Evolutionary conservation across 2,329 filamentous ascomycete species (phyloP).

Genomic region (Mollisia scopiformis): DNA sequence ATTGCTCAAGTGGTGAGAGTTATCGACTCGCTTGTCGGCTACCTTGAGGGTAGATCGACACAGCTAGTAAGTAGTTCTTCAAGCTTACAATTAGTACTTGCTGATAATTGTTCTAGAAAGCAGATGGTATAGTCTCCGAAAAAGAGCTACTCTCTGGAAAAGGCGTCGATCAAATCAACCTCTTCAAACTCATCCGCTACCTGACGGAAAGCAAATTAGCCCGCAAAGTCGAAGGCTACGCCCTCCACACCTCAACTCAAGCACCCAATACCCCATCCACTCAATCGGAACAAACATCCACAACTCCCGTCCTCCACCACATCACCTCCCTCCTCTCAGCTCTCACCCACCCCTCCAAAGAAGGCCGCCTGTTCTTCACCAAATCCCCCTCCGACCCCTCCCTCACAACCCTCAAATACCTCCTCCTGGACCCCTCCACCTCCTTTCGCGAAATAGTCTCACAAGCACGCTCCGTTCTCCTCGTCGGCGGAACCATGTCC

Average conservation of each 20-base stretch:
- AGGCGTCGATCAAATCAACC: conserved; percentile 92
- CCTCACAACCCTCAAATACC: conserved; percentile 74
- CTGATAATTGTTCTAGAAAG: conserved; percentile 35
- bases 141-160: conserved; percentile 78
- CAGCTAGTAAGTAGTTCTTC: conserved; percentile 46
- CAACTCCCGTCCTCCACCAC: conserved; percentile 45
- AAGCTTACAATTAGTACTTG: conserved; percentile 24
- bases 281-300: conserved; percentile 11
- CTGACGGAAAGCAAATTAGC: conserved; percentile 91
- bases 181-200: conserved; percentile 86
- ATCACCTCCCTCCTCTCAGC: conserved; percentile 74
- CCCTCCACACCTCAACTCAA: conserved; percentile 53
- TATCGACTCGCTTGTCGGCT: conserved; percentile 75
- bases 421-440: conserved; percentile 87
- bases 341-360: conserved; percentile 81
- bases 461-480: conserved; percentile 81
- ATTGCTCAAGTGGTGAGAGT: conserved; percentile 85
- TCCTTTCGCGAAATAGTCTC: conserved; percentile 89
- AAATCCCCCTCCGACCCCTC: conserved; percentile 40
- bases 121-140: conserved; percentile 71
- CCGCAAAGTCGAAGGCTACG: conserved; percentile 92
- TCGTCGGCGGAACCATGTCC: conserved; percentile 87
- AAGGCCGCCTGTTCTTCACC: conserved; percentile 68
- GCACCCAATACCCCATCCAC: conserved; percentile 19
- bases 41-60: conserved; percentile 60